Percentiles rank a stretch among this genome's conserved stretches.
phyloP scores from a whole-genome alignment of 352 stramenopile genomes.

The Globisporangium emineosum region DNA sequence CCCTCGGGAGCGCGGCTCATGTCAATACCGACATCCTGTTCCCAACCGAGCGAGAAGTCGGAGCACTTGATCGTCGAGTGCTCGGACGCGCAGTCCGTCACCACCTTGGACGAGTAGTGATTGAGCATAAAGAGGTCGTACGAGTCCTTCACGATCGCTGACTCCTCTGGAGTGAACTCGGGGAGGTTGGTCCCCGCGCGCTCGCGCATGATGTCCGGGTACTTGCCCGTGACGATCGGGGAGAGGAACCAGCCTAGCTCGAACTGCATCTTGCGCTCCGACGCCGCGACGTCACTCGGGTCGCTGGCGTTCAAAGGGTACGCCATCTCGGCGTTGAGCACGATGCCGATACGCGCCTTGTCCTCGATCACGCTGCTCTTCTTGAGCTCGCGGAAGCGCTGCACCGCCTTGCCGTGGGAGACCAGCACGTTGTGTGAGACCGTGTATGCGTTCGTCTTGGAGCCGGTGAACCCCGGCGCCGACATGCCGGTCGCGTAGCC shows the following conservation, averaged over 20 bases:
- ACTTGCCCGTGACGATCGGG: conserved; percentile 88
- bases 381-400: conserved; percentile 70
- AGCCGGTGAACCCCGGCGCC: conserved; percentile 34
- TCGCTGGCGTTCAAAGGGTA: conserved; percentile 75
- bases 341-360: conserved; percentile 88
- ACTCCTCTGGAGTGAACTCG: conserved; percentile 75
- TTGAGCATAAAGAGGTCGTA: conserved; percentile 95
- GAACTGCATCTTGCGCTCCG: conserved; percentile 85
- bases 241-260: conserved; percentile 91
- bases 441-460: conserved; percentile 36
- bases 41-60: conserved; percentile 33
- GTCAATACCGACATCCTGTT: conserved; percentile 46
- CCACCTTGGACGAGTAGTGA: conserved; percentile 85
- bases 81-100: conserved; percentile 46
- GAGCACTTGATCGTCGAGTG: conserved; percentile 31
- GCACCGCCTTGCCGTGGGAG: conserved; percentile 80
- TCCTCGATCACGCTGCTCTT: conserved; percentile 23
- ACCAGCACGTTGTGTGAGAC: conserved; percentile 89
- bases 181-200: conserved; percentile 77
- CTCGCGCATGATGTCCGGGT: conserved; percentile 88
- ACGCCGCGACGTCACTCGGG: conserved; percentile 52
- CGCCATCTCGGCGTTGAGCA: conserved; percentile 76
- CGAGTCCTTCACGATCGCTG: conserved; percentile 68
- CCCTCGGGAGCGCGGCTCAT: conserved; percentile 43
- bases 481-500: conserved; percentile 55